Base-by-base conservation (phyloP, 2,329 filamentous ascomycete genomes). In the Fusarium haematococcum region DNA sequence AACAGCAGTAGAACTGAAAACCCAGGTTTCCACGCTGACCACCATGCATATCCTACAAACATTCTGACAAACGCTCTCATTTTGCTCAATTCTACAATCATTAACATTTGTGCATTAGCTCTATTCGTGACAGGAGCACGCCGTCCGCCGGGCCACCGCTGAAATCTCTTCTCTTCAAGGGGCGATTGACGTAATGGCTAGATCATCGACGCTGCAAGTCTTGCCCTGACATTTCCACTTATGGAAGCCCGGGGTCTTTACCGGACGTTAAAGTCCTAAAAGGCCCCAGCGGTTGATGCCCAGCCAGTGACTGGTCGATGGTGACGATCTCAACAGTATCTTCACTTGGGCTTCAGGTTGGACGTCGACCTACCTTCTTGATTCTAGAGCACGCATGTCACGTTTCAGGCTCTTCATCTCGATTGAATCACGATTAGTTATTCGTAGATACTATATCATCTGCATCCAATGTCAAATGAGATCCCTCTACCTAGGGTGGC, bases 171-270 rank as follows among this genome's bases (percentile, higher is more conserved):
- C 27, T 25, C 35, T 45, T 45, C 57, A 39, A 18, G 60, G 25
- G 35, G 23, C 52, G 61, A 41, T 62, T 74, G 71, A 74, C 71
- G 71, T 74, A 65, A 69, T 72, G 23, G 20, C 32, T 48, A 35
- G 58, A 25, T 61, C 41, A 61, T 48, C 25, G 30, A 45, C 37
- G 20, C 52, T 65, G 54, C 60, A 71, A 16, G 61, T 66, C 27
- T 74, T 74, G 68, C 32, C 37, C 32, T 60, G 60, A 18, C 23
- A 57, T 69, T 69, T 74, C 72, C 61, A 48, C 18, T 69, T 67
- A 37, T 13, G 59, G 62, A n/a, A 10, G 41, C 57, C 39, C 35
- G 27, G 41, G 45, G 50, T 57, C 60, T 54, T n/a, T 66, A 33
- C 39, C 39, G 52, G 52, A 48, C 62, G 41, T 61, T 32, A 57